A percentile compares a stretch with the other conserved stretches of the same genome.
These are phyloP conservation scores for Anaeramoeba ignava DNA, from an alignment of 78 protist genomes.

Conservation along the genomic window DNA sequence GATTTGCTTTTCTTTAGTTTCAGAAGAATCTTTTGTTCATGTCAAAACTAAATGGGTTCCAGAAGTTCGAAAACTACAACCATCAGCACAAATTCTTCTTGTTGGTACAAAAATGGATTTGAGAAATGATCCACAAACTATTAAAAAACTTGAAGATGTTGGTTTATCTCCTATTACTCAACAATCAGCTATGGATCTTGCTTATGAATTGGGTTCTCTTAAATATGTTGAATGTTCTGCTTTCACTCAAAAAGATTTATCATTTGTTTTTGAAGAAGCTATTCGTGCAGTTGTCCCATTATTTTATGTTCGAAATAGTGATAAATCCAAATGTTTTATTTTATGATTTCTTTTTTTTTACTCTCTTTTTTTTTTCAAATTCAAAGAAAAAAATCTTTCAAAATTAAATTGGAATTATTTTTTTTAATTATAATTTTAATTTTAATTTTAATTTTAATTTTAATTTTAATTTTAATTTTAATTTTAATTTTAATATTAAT, in stretches of 20 bases:
- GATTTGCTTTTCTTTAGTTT: not conserved
- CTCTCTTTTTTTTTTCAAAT: too few species aligned
- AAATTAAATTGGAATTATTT: too few species aligned
- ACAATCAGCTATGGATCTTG: not conserved
- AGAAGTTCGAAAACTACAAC: not conserved
- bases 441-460: too few species aligned
- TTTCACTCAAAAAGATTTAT: not conserved
- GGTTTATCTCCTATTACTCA: not conserved
- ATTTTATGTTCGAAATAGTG: too few species aligned
- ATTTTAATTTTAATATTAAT: too few species aligned
- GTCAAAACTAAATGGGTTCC: not conserved
- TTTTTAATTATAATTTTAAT: too few species aligned
- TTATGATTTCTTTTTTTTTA: too few species aligned
- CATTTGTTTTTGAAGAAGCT: not conserved
- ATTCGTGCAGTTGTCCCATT: not conserved
- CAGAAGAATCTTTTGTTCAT: not conserved
- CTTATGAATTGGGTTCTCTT: not conserved
- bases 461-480: too few species aligned
- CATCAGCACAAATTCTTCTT: not conserved
- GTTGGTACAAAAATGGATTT: conserved; percentile 3
- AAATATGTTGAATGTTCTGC: not conserved
- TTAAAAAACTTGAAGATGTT: not conserved
- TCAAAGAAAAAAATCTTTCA: too few species aligned
- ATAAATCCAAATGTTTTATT: too few species aligned
- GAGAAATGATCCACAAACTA: not conserved